A percentile compares a stretch with the other conserved stretches of the same genome.
phyloP scores from a whole-genome alignment of 73 alveolate genomes.

The Tetrahymena thermophila region DNA sequence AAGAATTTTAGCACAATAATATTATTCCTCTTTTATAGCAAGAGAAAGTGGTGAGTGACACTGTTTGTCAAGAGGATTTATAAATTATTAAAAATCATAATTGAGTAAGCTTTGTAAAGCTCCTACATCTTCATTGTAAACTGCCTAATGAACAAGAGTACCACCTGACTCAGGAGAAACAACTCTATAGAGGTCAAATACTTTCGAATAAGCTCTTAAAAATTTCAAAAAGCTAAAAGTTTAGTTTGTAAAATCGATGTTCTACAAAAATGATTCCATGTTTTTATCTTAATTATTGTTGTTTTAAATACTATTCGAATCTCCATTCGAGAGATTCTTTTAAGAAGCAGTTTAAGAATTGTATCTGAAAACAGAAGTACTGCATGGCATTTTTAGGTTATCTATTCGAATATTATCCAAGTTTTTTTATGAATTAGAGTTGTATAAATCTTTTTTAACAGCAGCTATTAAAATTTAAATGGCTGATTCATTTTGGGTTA shows the following conservation, averaged over 20 bases:
- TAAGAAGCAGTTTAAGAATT: not conserved
- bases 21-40: conserved; percentile 54
- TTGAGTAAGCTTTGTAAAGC: conserved; percentile 47
- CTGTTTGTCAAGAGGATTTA: conserved; percentile 43
- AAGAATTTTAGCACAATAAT: conserved; percentile 44
- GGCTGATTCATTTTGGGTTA: not conserved
- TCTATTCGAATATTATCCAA: conserved; percentile 5
- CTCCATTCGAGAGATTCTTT: not conserved
- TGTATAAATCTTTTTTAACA: conserved; percentile 23
- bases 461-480: conserved; percentile 40
- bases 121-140: conserved; percentile 42
- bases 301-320: not conserved
- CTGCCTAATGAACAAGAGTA: conserved; percentile 54
- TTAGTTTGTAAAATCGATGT: not conserved
- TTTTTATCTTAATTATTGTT: not conserved
- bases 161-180: conserved; percentile 38
- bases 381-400: not conserved
- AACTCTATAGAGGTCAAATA: conserved; percentile 20
- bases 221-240: conserved; percentile 23
- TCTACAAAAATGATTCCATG: not conserved
- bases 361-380: not conserved
- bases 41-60: conserved; percentile 51
- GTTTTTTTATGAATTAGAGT: conserved; percentile 24
- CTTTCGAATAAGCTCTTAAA: conserved; percentile 25
- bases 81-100: conserved; percentile 15